Conservation (phyloP, 1,284 basidiomycete genomes). For the Lignosus rhinocerotis region DNA sequence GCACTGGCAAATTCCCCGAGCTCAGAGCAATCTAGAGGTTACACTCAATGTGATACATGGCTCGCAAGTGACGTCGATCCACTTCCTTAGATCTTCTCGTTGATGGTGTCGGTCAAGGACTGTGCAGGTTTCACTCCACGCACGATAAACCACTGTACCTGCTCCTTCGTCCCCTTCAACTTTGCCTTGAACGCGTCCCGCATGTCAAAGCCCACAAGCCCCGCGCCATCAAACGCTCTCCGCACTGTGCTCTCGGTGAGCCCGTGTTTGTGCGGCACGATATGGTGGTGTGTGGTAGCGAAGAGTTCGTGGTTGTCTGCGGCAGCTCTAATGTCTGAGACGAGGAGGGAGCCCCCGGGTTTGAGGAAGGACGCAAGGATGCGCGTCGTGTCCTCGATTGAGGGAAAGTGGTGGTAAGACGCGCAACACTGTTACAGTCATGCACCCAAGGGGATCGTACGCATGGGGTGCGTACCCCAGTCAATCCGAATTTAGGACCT, state of each 20-base stretch:
- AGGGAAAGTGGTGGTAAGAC: constrained; percentile 68
- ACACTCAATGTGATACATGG: too few species aligned
- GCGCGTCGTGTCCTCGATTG: constrained; percentile 51
- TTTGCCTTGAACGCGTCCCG: constrained; percentile 16
- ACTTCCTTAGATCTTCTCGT: too few species aligned
- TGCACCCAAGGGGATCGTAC: not conserved
- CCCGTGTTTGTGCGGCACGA: constrained; percentile 56
- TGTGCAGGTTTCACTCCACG: not conserved
- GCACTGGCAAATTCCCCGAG: too few species aligned
- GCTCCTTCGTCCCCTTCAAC: constrained; percentile 1
- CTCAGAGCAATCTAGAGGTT: too few species aligned
- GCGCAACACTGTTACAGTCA: constrained; percentile 51
- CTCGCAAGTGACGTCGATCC: too few species aligned
- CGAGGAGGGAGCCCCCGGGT: constrained; percentile 59
- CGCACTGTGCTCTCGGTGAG: constrained; percentile 49
- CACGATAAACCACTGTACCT: constrained; percentile 8
- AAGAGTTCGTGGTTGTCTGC: constrained; percentile 26
- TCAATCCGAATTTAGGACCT: not conserved
- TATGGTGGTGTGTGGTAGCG: constrained; percentile 34
- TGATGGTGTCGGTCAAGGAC: too few species aligned
- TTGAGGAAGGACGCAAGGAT: constrained; percentile 56
- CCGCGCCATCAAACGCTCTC: constrained; percentile 47
- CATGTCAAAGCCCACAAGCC: constrained; percentile 44
- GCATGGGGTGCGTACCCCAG: too few species aligned
- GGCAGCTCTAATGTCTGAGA: constrained; percentile 51